phyloP scores from a whole-genome alignment of 352 stramenopile genomes.

The Globisporangium paddicum region DNA sequence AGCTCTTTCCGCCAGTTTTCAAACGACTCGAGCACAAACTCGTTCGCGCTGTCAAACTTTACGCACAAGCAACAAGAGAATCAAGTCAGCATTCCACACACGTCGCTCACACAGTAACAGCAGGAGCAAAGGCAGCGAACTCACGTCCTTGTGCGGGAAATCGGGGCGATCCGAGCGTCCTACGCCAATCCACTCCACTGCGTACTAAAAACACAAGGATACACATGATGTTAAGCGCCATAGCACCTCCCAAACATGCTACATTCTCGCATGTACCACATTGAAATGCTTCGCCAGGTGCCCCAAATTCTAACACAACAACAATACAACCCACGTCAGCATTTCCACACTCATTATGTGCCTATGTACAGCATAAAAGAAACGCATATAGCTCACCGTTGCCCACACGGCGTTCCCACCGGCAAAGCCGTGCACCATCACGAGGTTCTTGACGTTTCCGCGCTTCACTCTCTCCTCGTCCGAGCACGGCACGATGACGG shows the following conservation, averaged over 20 bases:
- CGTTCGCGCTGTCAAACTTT: conserved; percentile 76
- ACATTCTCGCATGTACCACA: conserved; percentile 39
- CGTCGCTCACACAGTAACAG: not conserved
- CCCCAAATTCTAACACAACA: conserved; percentile 48
- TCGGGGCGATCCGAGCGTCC: conserved; percentile 75
- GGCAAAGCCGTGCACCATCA: conserved; percentile 79
- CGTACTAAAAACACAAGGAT: conserved; percentile 71
- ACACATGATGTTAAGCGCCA: not conserved
- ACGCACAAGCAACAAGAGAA: not conserved
- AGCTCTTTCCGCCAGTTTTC: conserved; percentile 80
- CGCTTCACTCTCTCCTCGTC: conserved; percentile 38
- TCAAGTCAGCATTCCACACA: not conserved
- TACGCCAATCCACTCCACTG: conserved; percentile 82
- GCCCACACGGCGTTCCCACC: conserved; percentile 79
- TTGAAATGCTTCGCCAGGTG: conserved; percentile 77
- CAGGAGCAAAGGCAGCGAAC: conserved; percentile 2
- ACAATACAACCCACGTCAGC: too few relatives aligned
- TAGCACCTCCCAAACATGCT: not conserved
- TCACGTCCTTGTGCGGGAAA: conserved; percentile 64
- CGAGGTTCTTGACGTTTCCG: conserved; percentile 53
- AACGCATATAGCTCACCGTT: conserved; percentile 29
- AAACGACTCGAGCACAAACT: conserved; percentile 63
- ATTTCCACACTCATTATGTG: too few relatives aligned
- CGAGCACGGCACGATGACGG: conserved; percentile 72
- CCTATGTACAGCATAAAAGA: too few relatives aligned